phyloP scores from a whole-genome alignment of 768 basidiomycete species.

The Ephemerocybe angulata region DNA sequence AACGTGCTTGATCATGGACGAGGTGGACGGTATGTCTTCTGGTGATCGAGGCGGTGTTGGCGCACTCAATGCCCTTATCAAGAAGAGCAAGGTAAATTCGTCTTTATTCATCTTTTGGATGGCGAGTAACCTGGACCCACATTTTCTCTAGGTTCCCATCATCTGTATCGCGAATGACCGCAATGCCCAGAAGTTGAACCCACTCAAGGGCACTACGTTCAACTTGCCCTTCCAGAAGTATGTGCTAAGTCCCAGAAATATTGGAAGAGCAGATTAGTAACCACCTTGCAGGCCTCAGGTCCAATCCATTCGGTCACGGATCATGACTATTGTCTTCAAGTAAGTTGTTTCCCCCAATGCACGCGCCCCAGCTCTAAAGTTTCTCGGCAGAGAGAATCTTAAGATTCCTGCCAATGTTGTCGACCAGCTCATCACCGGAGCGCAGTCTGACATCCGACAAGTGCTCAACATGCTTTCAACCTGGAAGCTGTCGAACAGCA shows the following conservation, averaged over 20 bases:
- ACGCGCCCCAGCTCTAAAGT: neutral
- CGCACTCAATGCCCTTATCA: slow-evolving; percentile 86
- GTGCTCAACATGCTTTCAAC: slow-evolving; percentile 98
- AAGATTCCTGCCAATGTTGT: slow-evolving; percentile 87
- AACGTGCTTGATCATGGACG: slow-evolving; percentile 96
- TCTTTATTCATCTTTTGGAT: neutral
- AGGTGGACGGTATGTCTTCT: slow-evolving; percentile 98
- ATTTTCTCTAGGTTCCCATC: slow-evolving; percentile 73
- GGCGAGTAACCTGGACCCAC: neutral
- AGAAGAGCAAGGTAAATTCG: slow-evolving; percentile 73
- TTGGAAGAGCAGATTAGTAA: slow-evolving; percentile 7
- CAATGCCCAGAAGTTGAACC: slow-evolving; percentile 86
- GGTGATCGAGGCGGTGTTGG: slow-evolving; percentile 97
- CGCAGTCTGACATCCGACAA: slow-evolving; percentile 95
- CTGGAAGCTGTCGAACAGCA: slow-evolving; percentile 79
- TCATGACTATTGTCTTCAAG: slow-evolving; percentile 89
- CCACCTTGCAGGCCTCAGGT: slow-evolving; percentile 72
- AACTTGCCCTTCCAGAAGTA: slow-evolving; percentile 77
- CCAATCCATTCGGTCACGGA: slow-evolving; percentile 72
- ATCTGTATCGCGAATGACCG: slow-evolving; percentile 97
- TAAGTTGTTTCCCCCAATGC: slow-evolving; percentile 31
- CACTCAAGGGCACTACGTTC: slow-evolving; percentile 68
- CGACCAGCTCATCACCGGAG: slow-evolving; percentile 84
- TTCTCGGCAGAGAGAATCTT: slow-evolving; percentile 73
- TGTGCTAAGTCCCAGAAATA: slow-evolving; percentile 15